Evolutionary conservation across 2,329 filamentous ascomycete species (phyloP).

Genomic region (Lachnellula arida): DNA sequence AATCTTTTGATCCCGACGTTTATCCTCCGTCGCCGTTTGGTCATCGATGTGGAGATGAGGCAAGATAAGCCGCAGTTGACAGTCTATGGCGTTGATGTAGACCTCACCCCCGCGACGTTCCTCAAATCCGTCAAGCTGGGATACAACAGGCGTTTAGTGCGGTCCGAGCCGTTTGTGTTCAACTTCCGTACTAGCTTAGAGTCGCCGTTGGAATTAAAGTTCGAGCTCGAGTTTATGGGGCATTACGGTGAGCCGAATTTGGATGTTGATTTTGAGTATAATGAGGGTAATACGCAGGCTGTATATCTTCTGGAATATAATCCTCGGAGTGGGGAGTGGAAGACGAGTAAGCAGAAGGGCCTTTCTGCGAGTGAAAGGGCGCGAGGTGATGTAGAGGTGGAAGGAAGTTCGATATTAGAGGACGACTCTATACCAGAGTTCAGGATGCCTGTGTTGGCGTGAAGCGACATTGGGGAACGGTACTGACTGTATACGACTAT

Average conservation of each 20-base stretch:
- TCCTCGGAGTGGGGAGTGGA: slow-evolving; percentile 18
- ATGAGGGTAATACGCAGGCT: slow-evolving; percentile 1
- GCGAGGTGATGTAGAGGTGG: not conserved
- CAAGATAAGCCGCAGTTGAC: slow-evolving; percentile 28
- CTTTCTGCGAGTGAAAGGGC: not conserved
- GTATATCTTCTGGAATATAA: slow-evolving; percentile 23
- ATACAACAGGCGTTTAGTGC: slow-evolving; percentile 33
- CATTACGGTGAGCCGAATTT: slow-evolving; percentile 42
- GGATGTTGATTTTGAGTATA: slow-evolving; percentile 25
- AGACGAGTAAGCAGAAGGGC: not conserved
- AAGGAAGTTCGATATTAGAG: not conserved
- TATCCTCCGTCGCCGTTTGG: slow-evolving; percentile 34
- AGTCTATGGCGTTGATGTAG: slow-evolving; percentile 36
- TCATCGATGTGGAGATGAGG: slow-evolving; percentile 26
- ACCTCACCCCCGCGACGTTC: slow-evolving; percentile 39
- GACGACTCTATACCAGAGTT: not conserved
- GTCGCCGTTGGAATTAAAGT: slow-evolving; percentile 27
- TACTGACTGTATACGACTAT: no score
- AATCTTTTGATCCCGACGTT: slow-evolving; percentile 36
- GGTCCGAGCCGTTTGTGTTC: slow-evolving; percentile 37
- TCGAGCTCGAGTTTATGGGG: slow-evolving; percentile 44
- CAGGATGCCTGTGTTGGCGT: not conserved
- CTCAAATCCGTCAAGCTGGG: slow-evolving; percentile 37
- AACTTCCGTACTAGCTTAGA: slow-evolving; percentile 31
- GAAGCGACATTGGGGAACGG: no score